Percentiles rank a stretch among this genome's conserved stretches.
phyloP scores from a whole-genome alignment of 129 eudicot genomes.

The Chrysanthemum makinoi region DNA sequence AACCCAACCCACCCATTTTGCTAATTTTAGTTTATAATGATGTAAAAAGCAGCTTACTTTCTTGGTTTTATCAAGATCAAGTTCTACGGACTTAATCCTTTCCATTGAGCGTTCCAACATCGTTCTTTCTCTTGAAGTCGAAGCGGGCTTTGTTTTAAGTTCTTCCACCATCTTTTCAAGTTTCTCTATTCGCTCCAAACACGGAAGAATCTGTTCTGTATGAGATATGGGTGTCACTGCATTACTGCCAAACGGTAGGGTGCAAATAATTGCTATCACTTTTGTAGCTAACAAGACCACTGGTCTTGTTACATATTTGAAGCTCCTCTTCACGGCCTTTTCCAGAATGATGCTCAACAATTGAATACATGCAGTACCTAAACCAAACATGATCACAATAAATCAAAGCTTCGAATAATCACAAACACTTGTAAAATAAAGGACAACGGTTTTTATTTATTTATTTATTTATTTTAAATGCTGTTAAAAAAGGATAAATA shows the following conservation, averaged over 20 bases:
- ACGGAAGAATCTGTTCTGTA: slow-evolving; percentile 46
- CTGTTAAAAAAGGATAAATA: too few species aligned
- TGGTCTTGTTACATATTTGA: slow-evolving; percentile 47
- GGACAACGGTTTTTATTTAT: too few species aligned
- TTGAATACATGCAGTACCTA: slow-evolving; percentile 38
- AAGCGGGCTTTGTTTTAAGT: slow-evolving; percentile 55
- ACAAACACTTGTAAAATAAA: too few species aligned
- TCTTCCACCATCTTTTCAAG: slow-evolving; percentile 66
- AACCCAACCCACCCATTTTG: not conserved
- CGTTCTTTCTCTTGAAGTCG: slow-evolving; percentile 77
- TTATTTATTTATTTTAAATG: too few species aligned
- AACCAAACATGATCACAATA: not conserved
- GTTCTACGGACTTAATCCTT: slow-evolving; percentile 79
- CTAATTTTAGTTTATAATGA: not conserved
- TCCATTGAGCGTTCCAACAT: slow-evolving; percentile 70
- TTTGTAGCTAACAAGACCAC: slow-evolving; percentile 38
- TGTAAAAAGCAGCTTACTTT: slow-evolving; percentile 38
- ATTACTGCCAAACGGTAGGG: slow-evolving; percentile 40
- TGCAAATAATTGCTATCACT: slow-evolving; percentile 36
- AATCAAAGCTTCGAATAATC: not conserved
- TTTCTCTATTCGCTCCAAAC: slow-evolving; percentile 70
- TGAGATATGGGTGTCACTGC: slow-evolving; percentile 34
- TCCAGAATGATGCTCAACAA: slow-evolving; percentile 47
- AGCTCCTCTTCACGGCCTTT: slow-evolving; percentile 50
- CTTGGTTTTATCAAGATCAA: slow-evolving; percentile 82